Percentiles rank a stretch among this genome's conserved stretches.
Evolutionary conservation across 1,284 basidiomycete genomes (phyloP).

Genomic region (Entoloma clypeatum): DNA sequence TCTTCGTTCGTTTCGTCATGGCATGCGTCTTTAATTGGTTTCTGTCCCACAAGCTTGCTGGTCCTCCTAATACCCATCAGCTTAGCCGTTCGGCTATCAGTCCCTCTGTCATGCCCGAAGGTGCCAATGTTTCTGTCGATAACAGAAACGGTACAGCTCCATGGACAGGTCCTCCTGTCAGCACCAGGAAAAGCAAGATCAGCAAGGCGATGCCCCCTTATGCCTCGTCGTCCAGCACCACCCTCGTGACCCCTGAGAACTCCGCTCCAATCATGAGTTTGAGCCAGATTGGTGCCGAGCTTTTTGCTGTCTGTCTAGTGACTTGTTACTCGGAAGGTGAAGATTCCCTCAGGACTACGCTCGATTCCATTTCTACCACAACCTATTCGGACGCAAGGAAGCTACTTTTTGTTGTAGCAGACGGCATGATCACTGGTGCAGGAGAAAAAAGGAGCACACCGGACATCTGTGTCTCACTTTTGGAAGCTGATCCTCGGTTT

Average conservation of each 20-base stretch:
- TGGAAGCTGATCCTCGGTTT: slow-evolving; percentile 94
- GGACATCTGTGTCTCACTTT: slow-evolving; percentile 89
- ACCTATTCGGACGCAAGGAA: slow-evolving; percentile 92
- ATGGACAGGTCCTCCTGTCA: slow-evolving; percentile 67
- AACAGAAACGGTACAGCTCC: slow-evolving; percentile 90
- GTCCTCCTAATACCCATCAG: slow-evolving; percentile 63
- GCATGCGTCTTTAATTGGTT: slow-evolving; percentile 98
- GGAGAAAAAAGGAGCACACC: slow-evolving; percentile 95
- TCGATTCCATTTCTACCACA: slow-evolving; percentile 89
- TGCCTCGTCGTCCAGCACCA: slow-evolving; percentile 48
- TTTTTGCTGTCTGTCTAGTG: slow-evolving; percentile 93
- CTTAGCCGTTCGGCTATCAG: slow-evolving; percentile 78
- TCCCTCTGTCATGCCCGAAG: slow-evolving; percentile 93
- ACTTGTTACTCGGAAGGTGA: slow-evolving; percentile 98
- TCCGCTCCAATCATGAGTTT: slow-evolving; percentile 71
- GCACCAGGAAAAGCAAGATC: slow-evolving; percentile 47
- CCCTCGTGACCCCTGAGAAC: slow-evolving; percentile 46
- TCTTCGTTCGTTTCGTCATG: slow-evolving; percentile 92
- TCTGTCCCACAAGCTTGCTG: slow-evolving; percentile 75
- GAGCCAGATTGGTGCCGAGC: slow-evolving; percentile 87
- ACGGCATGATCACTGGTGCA: slow-evolving; percentile 98
- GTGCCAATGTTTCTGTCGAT: slow-evolving; percentile 87
- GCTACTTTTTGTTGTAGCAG: slow-evolving; percentile 91
- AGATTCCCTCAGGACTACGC: slow-evolving; percentile 86
- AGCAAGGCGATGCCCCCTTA: slow-evolving; percentile 44